Percentiles rank a stretch among this genome's conserved stretches.
Conservation (phyloP, 2,329 filamentous ascomycete genomes). For the Clonostachys rhizophaga region DNA sequence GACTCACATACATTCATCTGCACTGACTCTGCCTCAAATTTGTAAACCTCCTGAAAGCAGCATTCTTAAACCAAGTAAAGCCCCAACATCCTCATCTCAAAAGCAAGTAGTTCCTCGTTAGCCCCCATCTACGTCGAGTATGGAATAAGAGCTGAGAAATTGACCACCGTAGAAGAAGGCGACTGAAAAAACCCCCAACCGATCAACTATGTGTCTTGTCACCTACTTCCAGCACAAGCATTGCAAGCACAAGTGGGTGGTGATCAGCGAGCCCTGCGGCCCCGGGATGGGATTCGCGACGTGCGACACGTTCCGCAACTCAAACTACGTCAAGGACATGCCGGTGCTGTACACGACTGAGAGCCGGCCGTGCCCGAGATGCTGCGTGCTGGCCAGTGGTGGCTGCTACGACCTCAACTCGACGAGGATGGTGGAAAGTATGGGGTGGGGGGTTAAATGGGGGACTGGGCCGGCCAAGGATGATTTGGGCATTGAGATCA, state of each 20-base stretch:
- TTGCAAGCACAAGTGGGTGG: constrained; percentile 49
- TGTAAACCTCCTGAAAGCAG: not conserved
- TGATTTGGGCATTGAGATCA: constrained; percentile 28
- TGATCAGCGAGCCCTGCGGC: constrained; percentile 38
- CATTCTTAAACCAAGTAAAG: not conserved
- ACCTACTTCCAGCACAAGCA: constrained; percentile 39
- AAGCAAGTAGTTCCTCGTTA: not conserved
- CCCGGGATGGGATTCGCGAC: constrained; percentile 44
- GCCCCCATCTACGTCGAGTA: not conserved
- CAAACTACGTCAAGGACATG: constrained; percentile 22
- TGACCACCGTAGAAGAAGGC: not conserved
- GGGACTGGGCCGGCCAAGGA: constrained; percentile 36
- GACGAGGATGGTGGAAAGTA: constrained; percentile 36
- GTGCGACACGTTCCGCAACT: constrained; percentile 36
- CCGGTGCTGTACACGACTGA: constrained; percentile 27
- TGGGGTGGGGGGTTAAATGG: constrained; percentile 39
- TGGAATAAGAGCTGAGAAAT: not conserved
- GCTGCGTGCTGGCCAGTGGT: constrained; percentile 21
- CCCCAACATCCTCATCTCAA: not conserved
- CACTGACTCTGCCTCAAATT: no score
- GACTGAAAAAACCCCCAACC: not conserved
- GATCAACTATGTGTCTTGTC: constrained; percentile 37
- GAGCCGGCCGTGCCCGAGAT: constrained; percentile 33
- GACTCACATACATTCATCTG: no score
- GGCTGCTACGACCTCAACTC: constrained; percentile 39